These are phyloP conservation scores for Tulasnella sp. DNA, from an alignment of 768 basidiomycete genomes.

Conservation along the genomic window DNA sequence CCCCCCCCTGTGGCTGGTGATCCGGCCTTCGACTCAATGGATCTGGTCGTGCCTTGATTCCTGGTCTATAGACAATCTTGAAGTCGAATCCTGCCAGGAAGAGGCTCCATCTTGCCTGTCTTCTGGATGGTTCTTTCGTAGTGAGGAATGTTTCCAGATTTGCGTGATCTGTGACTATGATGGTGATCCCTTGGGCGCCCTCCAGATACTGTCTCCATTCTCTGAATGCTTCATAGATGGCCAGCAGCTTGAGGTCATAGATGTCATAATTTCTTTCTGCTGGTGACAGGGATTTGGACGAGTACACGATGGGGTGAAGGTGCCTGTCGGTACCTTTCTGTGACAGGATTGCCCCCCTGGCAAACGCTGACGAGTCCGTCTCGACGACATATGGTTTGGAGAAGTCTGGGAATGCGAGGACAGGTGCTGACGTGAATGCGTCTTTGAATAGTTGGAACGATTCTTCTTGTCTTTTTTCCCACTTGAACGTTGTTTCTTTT, in stretches of 20 bases:
- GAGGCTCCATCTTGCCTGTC: conserved; percentile 21
- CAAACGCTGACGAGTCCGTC: not conserved
- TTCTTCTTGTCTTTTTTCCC: not conserved
- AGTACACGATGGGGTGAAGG: conserved; percentile 12
- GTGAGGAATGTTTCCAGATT: conserved; percentile 14
- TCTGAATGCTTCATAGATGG: conserved; percentile 19
- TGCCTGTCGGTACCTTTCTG: not conserved
- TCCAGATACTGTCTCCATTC: conserved; percentile 6
- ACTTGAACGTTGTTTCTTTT: not conserved
- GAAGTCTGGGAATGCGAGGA: not conserved
- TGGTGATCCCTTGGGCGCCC: not conserved
- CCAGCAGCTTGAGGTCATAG: conserved; percentile 27
- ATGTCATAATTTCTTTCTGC: conserved; percentile 21
- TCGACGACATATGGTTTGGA: not conserved
- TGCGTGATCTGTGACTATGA: not conserved
- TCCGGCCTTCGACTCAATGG: conserved; percentile 3
- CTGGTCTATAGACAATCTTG: conserved; percentile 10
- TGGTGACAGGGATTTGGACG: conserved; percentile 7
- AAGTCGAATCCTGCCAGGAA: too few relatives aligned
- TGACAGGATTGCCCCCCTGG: conserved; percentile 3
- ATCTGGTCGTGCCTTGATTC: not conserved
- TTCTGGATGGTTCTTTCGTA: conserved; percentile 12
- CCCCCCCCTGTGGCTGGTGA: conserved; percentile 1
- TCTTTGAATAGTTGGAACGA: conserved; percentile 13
- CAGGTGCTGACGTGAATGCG: conserved; percentile 14